Percentiles rank a stretch among this genome's conserved stretches.
Evolutionary conservation across 768 basidiomycete genomes (phyloP).

Genomic region (Xerocomus brunneocitrinus): DNA sequence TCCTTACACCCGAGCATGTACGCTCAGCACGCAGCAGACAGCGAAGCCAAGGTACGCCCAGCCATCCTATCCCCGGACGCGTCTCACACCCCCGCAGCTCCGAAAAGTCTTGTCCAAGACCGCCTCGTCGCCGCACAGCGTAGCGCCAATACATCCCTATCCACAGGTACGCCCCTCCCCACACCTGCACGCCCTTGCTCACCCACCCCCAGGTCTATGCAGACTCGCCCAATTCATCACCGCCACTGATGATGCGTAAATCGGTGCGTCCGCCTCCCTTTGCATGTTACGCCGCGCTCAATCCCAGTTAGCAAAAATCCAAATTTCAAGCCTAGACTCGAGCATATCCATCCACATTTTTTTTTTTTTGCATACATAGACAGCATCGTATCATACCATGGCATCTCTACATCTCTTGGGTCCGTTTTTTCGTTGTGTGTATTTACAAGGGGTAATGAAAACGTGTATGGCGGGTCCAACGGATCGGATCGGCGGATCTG

Average conservation of each 20-base stretch:
- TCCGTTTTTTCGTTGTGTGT: not conserved
- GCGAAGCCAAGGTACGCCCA: constrained; percentile 64
- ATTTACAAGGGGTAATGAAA: not conserved
- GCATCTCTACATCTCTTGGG: not conserved
- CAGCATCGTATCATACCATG: too few relatives aligned
- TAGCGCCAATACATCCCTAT: constrained; percentile 31
- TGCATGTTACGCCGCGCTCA: not conserved
- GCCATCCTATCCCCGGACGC: not conserved
- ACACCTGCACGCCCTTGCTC: constrained; percentile 1
- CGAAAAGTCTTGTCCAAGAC: constrained; percentile 61
- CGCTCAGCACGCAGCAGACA: constrained; percentile 61
- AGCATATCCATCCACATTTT: constrained; percentile 26
- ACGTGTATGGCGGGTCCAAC: too few relatives aligned
- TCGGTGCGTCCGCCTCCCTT: constrained; percentile 31
- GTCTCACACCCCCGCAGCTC: constrained; percentile 37
- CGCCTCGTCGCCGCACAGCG: constrained; percentile 32
- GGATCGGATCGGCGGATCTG: too few relatives aligned
- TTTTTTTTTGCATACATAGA: constrained; percentile 7
- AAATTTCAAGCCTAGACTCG: constrained; percentile 32
- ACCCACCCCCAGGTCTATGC: constrained; percentile 31
- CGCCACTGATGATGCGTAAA: constrained; percentile 56
- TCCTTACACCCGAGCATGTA: constrained; percentile 68
- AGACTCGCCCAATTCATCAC: constrained; percentile 36
- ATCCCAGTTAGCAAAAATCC: constrained; percentile 25
- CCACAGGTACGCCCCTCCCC: constrained; percentile 34